Base-by-base conservation (phyloP, 2,329 filamentous ascomycete genomes). In the Diaporthe australafricana region DNA sequence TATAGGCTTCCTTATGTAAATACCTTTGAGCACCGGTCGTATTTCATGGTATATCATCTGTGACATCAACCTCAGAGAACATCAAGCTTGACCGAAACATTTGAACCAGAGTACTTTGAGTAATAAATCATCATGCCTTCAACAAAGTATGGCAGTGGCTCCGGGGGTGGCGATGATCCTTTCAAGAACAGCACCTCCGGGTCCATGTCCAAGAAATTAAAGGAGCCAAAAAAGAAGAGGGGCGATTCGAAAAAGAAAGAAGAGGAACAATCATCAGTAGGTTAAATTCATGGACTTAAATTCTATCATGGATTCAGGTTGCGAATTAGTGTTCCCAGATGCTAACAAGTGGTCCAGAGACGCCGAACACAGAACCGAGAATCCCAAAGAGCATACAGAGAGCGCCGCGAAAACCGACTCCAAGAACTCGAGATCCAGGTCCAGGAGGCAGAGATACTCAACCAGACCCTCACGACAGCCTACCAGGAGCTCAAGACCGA, bases 151-250 rank as follows among this genome's bases (percentile, higher is more conserved):
- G 72, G 69, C 11, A 65, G 72, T 32, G 47, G 72, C 3, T 72
- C 69, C 20, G 72, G 72, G 22, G 65, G 72, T 11, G 57, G 35
- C n/a, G 35, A n/a, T 22, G 72, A 73, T 27, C 69, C 72, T 1
- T 73, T 73, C 72, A 73, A 72, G 45, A 73, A 73, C 65, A 60
- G 8, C 14, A 73, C 72, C 4, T 50, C 72, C 0, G 60, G 48
- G 14, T 72, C 72, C 9, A 73, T 73, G 72, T 73, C 72, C 42
- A 71, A 72, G 50, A 73, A 73, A 25, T 35, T 73, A 22, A 71
- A 72, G 17, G 70, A 73, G 22, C 65, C 72, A 7, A 73, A 73
- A 16, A 72, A 72, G 56, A 73, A 73, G 52, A 73, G 57, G 8
- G 70, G 72, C 14, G 72, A 71, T 12, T 66, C 69, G n/a, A 73